Evolutionary conservation across 805 yeast species (phyloP).

Genomic region (Torulaspora maleeae): DNA sequence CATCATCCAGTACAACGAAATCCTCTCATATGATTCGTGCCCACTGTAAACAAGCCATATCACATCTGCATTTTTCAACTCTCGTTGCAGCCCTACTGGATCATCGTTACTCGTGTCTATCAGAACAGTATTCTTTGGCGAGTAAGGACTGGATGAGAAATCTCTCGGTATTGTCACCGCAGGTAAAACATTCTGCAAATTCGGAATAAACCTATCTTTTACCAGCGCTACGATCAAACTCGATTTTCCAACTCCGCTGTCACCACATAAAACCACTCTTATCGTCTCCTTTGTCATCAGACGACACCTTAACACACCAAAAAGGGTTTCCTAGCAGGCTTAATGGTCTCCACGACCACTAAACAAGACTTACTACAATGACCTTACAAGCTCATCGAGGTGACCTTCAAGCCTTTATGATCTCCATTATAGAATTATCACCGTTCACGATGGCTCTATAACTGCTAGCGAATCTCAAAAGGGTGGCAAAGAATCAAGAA

Average conservation of each 20-base stretch:
- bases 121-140: slow-evolving; percentile 62
- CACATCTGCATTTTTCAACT: slow-evolving; percentile 80
- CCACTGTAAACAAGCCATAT: slow-evolving; percentile 93
- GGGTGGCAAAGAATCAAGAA: slow-evolving; percentile 16
- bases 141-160: slow-evolving; percentile 52
- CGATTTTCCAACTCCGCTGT: slow-evolving; percentile 84
- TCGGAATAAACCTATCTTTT: slow-evolving; percentile 75
- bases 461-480: slow-evolving; percentile 6
- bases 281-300: slow-evolving; percentile 48
- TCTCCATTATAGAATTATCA: too few species aligned
- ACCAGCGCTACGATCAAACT: slow-evolving; percentile 73
- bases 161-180: slow-evolving; percentile 79
- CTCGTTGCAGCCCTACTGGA: slow-evolving; percentile 54
- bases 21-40: slow-evolving; percentile 89
- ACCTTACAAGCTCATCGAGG: neutral
- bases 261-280: slow-evolving; percentile 89
- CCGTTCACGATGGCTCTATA: too few species aligned
- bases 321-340: neutral
- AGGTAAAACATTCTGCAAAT: slow-evolving; percentile 73
- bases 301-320: neutral
- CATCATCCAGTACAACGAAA: slow-evolving; percentile 92
- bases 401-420: neutral
- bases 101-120: slow-evolving; percentile 79
- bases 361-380: too few species aligned
- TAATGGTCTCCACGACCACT: neutral